Percentiles rank a stretch among this genome's conserved stretches.
Conservation (phyloP, 2,329 filamentous ascomycete genomes). For the Beauveria sp. region DNA sequence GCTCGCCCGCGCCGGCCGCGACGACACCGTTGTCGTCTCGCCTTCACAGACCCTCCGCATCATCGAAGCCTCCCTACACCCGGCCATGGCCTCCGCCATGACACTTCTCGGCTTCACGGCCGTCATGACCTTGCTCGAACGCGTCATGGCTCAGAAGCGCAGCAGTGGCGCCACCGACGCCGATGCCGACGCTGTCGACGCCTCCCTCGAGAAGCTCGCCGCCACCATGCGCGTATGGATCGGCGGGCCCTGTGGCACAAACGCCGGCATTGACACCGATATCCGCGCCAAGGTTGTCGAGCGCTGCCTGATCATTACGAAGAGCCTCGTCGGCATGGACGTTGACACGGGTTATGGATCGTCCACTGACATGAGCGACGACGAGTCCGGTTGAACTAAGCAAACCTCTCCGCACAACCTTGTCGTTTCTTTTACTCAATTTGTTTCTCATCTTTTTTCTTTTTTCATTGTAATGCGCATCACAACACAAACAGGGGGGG, state of each 20-base stretch:
- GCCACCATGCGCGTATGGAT: constrained; percentile 55
- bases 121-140: constrained; percentile 50
- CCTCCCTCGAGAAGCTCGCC: constrained; percentile 49
- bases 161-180: constrained; percentile 12
- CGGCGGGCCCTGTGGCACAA: constrained; percentile 42
- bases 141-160: constrained; percentile 40
- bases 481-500: background rate
- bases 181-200: constrained; percentile 37
- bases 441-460: background rate
- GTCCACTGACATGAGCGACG: constrained; percentile 42
- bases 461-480: background rate
- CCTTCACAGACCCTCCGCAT: constrained; percentile 38
- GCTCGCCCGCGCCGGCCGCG: constrained; percentile 36
- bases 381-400: background rate
- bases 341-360: constrained; percentile 53
- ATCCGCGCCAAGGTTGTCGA: constrained; percentile 48
- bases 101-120: constrained; percentile 54
- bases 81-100: constrained; percentile 34
- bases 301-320: constrained; percentile 48
- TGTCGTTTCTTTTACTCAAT: background rate
- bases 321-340: constrained; percentile 52
- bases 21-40: constrained; percentile 18
- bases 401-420: background rate
- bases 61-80: constrained; percentile 45
- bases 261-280: constrained; percentile 41